These are phyloP conservation scores for Millerozyma acaciae DNA, from an alignment of 805 yeast species.

Conservation along the genomic window DNA sequence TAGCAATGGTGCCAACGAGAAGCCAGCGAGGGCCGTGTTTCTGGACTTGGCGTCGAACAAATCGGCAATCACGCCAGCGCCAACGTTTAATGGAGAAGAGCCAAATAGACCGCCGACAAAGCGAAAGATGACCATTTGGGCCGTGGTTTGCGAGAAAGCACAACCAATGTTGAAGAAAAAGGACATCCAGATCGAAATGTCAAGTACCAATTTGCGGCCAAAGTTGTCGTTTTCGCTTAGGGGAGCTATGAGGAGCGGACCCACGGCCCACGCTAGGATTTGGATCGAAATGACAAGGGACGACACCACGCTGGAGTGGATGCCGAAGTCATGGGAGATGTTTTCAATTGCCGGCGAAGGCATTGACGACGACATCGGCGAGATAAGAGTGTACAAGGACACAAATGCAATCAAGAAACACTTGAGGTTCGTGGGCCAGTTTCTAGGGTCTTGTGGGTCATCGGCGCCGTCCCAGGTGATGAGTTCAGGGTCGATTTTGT, in stretches of 20 bases:
- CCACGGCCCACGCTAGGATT: slow-evolving; percentile 38
- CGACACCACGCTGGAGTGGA: slow-evolving; percentile 18
- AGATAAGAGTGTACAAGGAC: slow-evolving; percentile 32
- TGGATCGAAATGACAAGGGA: slow-evolving; percentile 35
- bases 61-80: slow-evolving; percentile 38
- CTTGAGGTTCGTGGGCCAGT: slow-evolving; percentile 26
- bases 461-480: slow-evolving; percentile 30
- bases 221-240: slow-evolving; percentile 33
- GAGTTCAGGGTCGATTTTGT: slow-evolving; percentile 33
- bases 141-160: slow-evolving; percentile 30
- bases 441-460: slow-evolving; percentile 33
- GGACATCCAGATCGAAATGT: slow-evolving; percentile 31
- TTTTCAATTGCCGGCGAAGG: slow-evolving; percentile 32
- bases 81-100: slow-evolving; percentile 35
- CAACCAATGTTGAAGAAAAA: slow-evolving; percentile 34
- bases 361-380: slow-evolving; percentile 41
- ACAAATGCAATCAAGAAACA: slow-evolving; percentile 22
- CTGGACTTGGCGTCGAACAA: slow-evolving; percentile 30
- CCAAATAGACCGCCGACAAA: slow-evolving; percentile 37
- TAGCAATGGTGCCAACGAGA: slow-evolving; percentile 32
- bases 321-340: slow-evolving; percentile 26
- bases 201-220: slow-evolving; percentile 33
- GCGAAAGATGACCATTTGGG: slow-evolving; percentile 30
- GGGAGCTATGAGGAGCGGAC: slow-evolving; percentile 38
- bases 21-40: slow-evolving; percentile 33